phyloP scores from a whole-genome alignment of 805 yeast genomes.

The Groenewaldozyma tartarivorans region DNA sequence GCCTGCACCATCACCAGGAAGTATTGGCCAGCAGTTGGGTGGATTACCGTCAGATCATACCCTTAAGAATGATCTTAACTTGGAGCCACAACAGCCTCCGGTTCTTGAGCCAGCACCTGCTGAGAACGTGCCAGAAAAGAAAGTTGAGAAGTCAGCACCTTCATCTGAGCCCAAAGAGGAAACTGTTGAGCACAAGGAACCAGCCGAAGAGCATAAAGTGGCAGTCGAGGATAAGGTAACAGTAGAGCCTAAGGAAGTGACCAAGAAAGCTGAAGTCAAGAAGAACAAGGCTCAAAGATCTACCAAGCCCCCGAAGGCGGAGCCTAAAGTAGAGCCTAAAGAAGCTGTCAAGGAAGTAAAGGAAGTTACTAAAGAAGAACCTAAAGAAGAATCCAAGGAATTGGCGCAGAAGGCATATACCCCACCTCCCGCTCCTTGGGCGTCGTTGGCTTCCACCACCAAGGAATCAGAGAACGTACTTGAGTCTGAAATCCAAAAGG shows the following conservation, averaged over 20 bases:
- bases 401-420: background rate
- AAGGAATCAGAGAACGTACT: too few species aligned
- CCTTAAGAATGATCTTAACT: too few species aligned
- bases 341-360: background rate
- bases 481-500: too few species aligned
- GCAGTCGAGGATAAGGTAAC: background rate
- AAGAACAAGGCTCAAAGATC: too few species aligned
- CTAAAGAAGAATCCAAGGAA: background rate
- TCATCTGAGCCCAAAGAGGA: background rate
- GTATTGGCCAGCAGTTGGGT: too few species aligned
- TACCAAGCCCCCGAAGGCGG: too few species aligned
- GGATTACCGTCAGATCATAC: too few species aligned
- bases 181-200: background rate
- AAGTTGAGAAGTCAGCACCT: background rate
- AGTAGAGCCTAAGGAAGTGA: background rate
- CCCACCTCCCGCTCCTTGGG: too few species aligned
- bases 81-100: background rate
- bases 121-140: background rate
- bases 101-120: background rate
- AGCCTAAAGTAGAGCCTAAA: background rate
- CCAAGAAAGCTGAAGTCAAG: too few species aligned
- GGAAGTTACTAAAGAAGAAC: background rate
- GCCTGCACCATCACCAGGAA: too few species aligned
- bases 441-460: background rate
- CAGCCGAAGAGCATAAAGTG: too few species aligned